Conservation (phyloP, 352 stramenopile genomes). For the Phytophthora chlamydospora region DNA sequence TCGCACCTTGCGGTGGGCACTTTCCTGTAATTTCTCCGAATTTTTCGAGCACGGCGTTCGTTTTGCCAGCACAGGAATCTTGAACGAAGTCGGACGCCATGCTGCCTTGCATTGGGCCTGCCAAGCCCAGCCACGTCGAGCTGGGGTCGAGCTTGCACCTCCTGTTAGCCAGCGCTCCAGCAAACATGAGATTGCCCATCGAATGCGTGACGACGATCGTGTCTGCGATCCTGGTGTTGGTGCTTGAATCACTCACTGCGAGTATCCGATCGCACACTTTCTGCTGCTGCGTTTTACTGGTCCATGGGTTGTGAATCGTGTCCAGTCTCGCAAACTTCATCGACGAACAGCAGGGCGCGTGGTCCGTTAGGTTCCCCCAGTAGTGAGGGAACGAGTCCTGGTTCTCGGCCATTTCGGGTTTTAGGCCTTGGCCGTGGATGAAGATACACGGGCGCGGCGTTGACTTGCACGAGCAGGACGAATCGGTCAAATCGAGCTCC, state of each 20-base stretch:
- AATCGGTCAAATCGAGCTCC: constrained; percentile 2
- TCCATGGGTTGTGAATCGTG: constrained; percentile 21
- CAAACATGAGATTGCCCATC: constrained; percentile 34
- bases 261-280: constrained; percentile 21
- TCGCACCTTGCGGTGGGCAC: constrained; percentile 1
- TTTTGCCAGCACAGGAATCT: neutral
- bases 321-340: constrained; percentile 27
- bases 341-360: constrained; percentile 27
- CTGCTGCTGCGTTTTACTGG: constrained; percentile 3
- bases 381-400: constrained; percentile 26
- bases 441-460: constrained; percentile 26
- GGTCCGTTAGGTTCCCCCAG: constrained; percentile 25
- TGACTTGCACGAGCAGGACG: constrained; percentile 18
- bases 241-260: constrained; percentile 19
- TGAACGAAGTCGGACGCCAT: constrained; percentile 14
- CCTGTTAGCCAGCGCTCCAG: constrained; percentile 27
- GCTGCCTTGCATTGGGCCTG: constrained; percentile 6
- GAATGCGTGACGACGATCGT: constrained; percentile 32
- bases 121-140: constrained; percentile 37
- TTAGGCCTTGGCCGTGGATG: constrained; percentile 21
- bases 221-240: constrained; percentile 15
- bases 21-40: constrained; percentile 7
- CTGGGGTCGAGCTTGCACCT: constrained; percentile 26
- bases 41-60: neutral
- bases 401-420: constrained; percentile 25